Conservation (phyloP, 1,284 basidiomycete genomes). For the Apiotrichum sp. region DNA sequence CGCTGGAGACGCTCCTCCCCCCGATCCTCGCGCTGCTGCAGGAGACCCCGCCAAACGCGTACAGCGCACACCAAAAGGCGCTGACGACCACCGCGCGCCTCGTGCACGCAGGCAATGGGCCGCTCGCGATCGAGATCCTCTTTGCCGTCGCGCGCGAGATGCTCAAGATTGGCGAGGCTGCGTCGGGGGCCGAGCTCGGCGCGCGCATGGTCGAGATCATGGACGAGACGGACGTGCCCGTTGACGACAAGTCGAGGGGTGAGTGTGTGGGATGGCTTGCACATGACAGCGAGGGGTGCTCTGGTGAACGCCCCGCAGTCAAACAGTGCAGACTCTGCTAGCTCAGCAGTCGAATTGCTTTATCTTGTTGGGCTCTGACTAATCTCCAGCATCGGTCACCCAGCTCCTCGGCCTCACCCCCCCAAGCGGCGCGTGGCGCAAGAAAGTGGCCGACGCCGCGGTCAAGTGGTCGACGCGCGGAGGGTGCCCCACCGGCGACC, state of each 20-base stretch:
- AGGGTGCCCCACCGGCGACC: slow-evolving; percentile 74
- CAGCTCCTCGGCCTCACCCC: slow-evolving; percentile 50
- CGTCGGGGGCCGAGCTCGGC: slow-evolving; percentile 77
- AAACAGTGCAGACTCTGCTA: no score
- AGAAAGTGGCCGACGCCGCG: slow-evolving; percentile 48
- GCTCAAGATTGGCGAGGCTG: slow-evolving; percentile 76
- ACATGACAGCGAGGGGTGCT: no score
- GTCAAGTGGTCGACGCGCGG: slow-evolving; percentile 69
- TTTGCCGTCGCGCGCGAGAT: slow-evolving; percentile 78
- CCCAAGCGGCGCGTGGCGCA: slow-evolving; percentile 48
- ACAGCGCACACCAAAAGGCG: slow-evolving; percentile 91
- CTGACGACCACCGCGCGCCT: slow-evolving; percentile 87
- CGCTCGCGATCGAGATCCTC: slow-evolving; percentile 77
- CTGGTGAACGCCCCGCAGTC: no score
- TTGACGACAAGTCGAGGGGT: slow-evolving; percentile 66
- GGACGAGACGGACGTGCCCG: slow-evolving; percentile 60
- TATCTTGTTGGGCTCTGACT: slow-evolving; percentile 6
- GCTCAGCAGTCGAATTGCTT: no score
- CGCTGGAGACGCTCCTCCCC: slow-evolving; percentile 39
- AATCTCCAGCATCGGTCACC: slow-evolving; percentile 38
- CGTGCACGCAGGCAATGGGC: slow-evolving; percentile 65
- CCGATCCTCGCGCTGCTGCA: slow-evolving; percentile 41
- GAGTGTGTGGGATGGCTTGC: no score
- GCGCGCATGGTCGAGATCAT: slow-evolving; percentile 74
- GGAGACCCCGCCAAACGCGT: slow-evolving; percentile 53